These are phyloP conservation scores for Fraxinus xanthoxyloides DNA, from an alignment of 305 asterid genomes.

Conservation along the genomic window DNA sequence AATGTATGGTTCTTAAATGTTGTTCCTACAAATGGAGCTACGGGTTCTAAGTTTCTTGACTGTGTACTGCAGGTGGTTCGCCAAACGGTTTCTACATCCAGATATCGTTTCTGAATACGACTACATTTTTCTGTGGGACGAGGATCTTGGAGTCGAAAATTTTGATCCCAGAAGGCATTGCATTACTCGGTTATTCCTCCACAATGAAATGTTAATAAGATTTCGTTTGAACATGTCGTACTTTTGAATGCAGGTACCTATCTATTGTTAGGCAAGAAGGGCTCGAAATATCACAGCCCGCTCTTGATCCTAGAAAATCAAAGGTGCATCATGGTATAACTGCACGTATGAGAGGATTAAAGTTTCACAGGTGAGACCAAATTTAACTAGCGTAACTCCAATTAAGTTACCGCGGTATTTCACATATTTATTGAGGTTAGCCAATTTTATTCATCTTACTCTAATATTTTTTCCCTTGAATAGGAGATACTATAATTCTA, in stretches of 20 bases:
- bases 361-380: constrained; percentile 72
- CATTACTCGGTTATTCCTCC: background rate
- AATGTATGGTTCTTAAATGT: constrained; percentile 40
- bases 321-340: constrained; percentile 86
- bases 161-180: constrained; percentile 70
- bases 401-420: background rate
- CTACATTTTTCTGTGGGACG: constrained; percentile 96
- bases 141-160: constrained; percentile 79
- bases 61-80: constrained; percentile 72
- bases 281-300: constrained; percentile 98
- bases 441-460: background rate
- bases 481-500: constrained; percentile 67
- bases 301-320: constrained; percentile 68
- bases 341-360: constrained; percentile 51
- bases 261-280: constrained; percentile 82
- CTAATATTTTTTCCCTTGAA: constrained; percentile 15
- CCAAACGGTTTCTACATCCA: constrained; percentile 93
- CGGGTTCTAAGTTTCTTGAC: constrained; percentile 6
- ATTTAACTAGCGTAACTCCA: background rate
- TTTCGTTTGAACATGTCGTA: background rate
- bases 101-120: constrained; percentile 84
- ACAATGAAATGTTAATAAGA: background rate
- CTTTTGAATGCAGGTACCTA: constrained; percentile 50
- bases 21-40: background rate
- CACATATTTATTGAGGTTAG: background rate